phyloP scores from a whole-genome alignment of 2,329 filamentous ascomycete species.

The Arthrobotrys musiformis region DNA sequence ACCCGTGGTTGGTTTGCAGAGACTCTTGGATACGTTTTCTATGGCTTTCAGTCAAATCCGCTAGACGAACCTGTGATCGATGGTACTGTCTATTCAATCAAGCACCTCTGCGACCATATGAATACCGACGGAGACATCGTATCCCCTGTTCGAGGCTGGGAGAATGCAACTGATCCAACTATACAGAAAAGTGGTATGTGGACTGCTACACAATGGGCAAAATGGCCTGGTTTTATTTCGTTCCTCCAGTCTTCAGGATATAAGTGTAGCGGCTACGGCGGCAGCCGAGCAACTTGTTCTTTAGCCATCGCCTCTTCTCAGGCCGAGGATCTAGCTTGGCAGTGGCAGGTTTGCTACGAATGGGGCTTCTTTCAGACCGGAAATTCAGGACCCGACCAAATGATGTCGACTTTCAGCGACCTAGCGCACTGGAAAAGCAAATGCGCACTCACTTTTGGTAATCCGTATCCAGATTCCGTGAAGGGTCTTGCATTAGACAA shows the following conservation, averaged over 20 bases:
- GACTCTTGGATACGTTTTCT: conserved; percentile 56
- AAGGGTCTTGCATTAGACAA: conserved; percentile 60
- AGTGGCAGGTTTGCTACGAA: conserved; percentile 66
- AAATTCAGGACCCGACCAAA: conserved; percentile 65
- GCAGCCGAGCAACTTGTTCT: neutral
- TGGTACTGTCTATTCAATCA: conserved; percentile 58
- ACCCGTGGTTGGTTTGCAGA: conserved; percentile 66
- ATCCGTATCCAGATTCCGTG: too few relatives aligned
- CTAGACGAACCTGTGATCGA: conserved; percentile 59
- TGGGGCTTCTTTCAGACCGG: conserved; percentile 67
- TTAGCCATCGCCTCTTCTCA: neutral
- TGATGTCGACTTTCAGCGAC: conserved; percentile 66
- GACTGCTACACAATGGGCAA: conserved; percentile 48
- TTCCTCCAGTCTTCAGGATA: neutral
- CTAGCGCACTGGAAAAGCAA: conserved; percentile 64
- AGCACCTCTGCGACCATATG: conserved; percentile 65
- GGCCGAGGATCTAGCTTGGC: conserved; percentile 1
- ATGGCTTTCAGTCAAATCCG: conserved; percentile 65
- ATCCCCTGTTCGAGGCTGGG: conserved; percentile 17
- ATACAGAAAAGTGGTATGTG: conserved; percentile 25
- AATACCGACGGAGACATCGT: conserved; percentile 59
- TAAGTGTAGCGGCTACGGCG: conserved; percentile 63
- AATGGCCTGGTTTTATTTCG: neutral
- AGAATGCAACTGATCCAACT: conserved; percentile 1
- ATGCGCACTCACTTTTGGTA: conserved; percentile 67